Conservation (phyloP, 352 stramenopile genomes). For the Phytophthora brassicae region DNA sequence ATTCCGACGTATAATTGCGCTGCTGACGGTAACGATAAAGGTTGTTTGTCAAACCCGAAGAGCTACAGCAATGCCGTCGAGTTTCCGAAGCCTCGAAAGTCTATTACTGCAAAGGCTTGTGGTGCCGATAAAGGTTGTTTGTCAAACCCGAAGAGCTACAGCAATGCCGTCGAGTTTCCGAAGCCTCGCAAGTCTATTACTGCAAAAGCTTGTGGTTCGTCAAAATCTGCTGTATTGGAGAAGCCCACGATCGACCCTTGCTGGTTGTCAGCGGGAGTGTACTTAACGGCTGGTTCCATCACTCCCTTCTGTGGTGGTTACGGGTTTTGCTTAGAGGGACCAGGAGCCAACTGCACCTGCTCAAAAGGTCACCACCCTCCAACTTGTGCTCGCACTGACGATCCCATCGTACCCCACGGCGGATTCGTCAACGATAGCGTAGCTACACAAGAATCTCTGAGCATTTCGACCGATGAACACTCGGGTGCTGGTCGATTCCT, state of each 20-base stretch:
- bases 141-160: constrained; percentile 38
- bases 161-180: constrained; percentile 45
- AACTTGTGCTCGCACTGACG: constrained; percentile 47
- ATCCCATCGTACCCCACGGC: constrained; percentile 34
- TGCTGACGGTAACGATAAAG: constrained; percentile 44
- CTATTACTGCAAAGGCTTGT: constrained; percentile 24
- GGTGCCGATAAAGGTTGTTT: constrained; percentile 45
- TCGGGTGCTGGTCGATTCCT: constrained; percentile 11
- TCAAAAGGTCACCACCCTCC: constrained; percentile 32
- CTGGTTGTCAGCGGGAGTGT: constrained; percentile 68
- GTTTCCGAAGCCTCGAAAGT: constrained; percentile 43
- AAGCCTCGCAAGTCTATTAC: constrained; percentile 31
- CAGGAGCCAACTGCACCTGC: constrained; percentile 70
- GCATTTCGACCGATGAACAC: not conserved
- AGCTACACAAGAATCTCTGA: not conserved
- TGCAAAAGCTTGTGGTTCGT: constrained; percentile 23
- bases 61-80: constrained; percentile 43
- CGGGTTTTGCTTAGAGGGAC: constrained; percentile 61
- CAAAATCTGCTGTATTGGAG: too few species aligned
- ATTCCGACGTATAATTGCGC: constrained; percentile 62
- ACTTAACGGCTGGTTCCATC: constrained; percentile 51
- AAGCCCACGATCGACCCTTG: constrained; percentile 71
- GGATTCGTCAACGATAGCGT: constrained; percentile 5
- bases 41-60: constrained; percentile 42
- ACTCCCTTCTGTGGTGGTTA: constrained; percentile 75